Base-by-base conservation (phyloP, 1,139 yeast genomes). In the Protomyces inundatus region DNA sequence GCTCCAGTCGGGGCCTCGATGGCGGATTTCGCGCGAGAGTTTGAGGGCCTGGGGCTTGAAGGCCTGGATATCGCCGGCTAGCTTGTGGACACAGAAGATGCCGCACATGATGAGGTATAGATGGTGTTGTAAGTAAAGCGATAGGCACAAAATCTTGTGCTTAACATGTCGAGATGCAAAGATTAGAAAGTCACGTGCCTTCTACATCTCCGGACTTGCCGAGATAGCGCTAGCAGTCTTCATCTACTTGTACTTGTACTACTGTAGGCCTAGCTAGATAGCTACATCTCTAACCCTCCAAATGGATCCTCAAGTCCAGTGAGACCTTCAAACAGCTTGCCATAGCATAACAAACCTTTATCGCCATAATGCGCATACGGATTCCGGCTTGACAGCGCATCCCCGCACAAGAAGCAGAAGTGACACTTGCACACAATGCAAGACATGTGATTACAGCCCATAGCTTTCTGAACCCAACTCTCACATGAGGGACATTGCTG, bases 1-100 rank as follows among this genome's bases (percentile, higher is more conserved):
- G 46, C 91, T 84, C 98, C 98, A 93, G 79, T 93, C 98, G 70
- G 98, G 98, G 72, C 98, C 98, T 79, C 98, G 87, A 78, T 93
- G 98, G 80, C 98, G 87, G 75, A 91, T 45, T 48, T 69, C 72
- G 78, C 90, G 91, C 69, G 98, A 83, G 74, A 89, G 82, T 75
- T 89, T 95, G 69, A 93, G 81, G 57, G 98, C 98, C 74, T 85
- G 86, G 66, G 86, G 83, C 78, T 91, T 93, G 82, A 89, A 93
- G 66, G 81, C 79, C 72, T 87, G 86, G 67, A 88, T 85, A 69
- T 90, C 88, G 59, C 86, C 87, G 74, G 88, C 91, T 77, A 82
- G 86, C 77, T 82, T 90, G 66, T 95, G 90, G 68, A 97, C 97
- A 76, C 90, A 93, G 72, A 93, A 61, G 51, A 64, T 64, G 35